Base-by-base conservation (phyloP, 2,329 filamentous ascomycete genomes). In the Arachnomyces sp. region DNA sequence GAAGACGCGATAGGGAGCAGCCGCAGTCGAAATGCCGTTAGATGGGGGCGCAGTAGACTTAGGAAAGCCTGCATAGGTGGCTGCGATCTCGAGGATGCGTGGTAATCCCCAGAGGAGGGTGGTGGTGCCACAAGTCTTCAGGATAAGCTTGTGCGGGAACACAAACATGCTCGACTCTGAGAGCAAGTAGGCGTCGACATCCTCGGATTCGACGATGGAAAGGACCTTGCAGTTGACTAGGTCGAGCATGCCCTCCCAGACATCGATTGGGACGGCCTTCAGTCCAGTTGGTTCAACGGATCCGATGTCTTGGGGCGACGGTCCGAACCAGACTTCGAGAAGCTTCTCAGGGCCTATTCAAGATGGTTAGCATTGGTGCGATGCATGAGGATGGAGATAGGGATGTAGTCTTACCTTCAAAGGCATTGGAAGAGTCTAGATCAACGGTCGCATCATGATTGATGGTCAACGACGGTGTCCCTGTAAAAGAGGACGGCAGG, bases 151-250 rank as follows among this genome's bases (percentile, higher is more conserved):
- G 77, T 98, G 92, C n/a, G 89, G 88, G 65, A 94, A 98, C 54
- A 98, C 87, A 61, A 98, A 98, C 89, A 98, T 94, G 83, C 92
- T 96, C 31, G 92, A 96, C 69, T 98, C 92, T 48, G 92, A 98
- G 41, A 98, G 75, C 5, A 98, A 79, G 61, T 98, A 98, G 49
- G 92, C 90, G 59, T 98, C 92, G 54, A 96, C 84, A 59, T 90
- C 82, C 48, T 94, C 88, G 16, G 90, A 94, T 60, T 90, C 82
- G 48, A 98, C 78, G 47, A 94, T 83, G 3, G 92, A 98, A 41
- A 98, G 74, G 40, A 98, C 88, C 70, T 98, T 92, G 80, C 92
- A 98, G 63, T 95, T 94, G 67, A 98, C 92, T 58, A 95, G 76
- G 61, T 98, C 92, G 44, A 98, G 77, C 92, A 98, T 95, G 43